phyloP scores from a whole-genome alignment of 805 yeast genomes.

The Metschnikowia continentalis region DNA sequence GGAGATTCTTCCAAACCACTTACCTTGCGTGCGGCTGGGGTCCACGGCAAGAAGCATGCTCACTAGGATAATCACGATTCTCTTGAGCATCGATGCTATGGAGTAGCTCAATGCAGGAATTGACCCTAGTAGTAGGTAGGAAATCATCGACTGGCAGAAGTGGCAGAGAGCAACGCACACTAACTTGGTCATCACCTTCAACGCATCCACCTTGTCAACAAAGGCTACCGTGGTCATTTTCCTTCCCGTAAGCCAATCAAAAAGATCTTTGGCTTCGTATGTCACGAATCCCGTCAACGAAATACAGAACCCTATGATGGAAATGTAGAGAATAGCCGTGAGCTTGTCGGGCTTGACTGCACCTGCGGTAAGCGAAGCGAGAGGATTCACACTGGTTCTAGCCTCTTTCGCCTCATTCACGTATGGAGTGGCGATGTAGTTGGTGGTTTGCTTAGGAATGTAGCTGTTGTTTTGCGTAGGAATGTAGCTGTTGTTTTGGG shows the following conservation, averaged over 20 bases:
- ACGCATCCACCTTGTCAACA: conserved; percentile 3
- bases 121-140: conserved; percentile 75
- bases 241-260: conserved; percentile 4
- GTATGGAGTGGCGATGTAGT: not conserved
- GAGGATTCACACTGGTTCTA: conserved; percentile 19
- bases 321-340: conserved; percentile 76
- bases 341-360: conserved; percentile 65
- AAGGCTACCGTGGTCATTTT: conserved; percentile 14
- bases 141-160: conserved; percentile 73
- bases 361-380: conserved; percentile 6
- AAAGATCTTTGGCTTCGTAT: conserved; percentile 48
- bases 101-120: conserved; percentile 83
- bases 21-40: conserved; percentile 23
- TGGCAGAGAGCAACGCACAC: conserved; percentile 70
- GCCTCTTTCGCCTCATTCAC: conserved; percentile 17
- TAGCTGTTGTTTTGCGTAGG: not conserved
- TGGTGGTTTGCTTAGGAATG: not conserved
- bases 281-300: conserved; percentile 72
- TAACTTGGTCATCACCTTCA: conserved; percentile 45
- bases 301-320: conserved; percentile 63
- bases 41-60: conserved; percentile 57
- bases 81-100: conserved; percentile 81
- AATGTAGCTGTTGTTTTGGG: not conserved
- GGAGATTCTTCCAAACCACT: conserved; percentile 37
- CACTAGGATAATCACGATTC: conserved; percentile 76